phyloP scores from a whole-genome alignment of 2,329 filamentous ascomycete species.

The Aspergillus thermomutatus region DNA sequence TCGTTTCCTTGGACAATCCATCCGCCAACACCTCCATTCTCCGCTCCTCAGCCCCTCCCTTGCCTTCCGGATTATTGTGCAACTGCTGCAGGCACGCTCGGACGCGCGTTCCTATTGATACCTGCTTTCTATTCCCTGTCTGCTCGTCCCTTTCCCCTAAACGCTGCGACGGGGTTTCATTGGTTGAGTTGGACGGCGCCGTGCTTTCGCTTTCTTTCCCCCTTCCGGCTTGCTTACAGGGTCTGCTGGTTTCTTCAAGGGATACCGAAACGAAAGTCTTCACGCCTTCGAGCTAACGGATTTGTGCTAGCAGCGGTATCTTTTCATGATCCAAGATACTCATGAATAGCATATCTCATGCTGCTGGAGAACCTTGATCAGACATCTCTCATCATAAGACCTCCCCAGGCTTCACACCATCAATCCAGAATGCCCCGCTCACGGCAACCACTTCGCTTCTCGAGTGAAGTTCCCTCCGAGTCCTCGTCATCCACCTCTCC shows the following conservation, averaged over 20 bases:
- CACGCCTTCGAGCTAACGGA: background rate
- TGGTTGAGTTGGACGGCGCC: background rate
- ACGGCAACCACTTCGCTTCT: constrained; percentile 33
- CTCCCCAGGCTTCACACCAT: background rate
- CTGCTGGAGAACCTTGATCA: constrained; percentile 7
- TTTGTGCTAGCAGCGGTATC: background rate
- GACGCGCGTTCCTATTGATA: constrained; percentile 17
- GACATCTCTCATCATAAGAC: background rate
- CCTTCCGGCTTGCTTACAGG: background rate
- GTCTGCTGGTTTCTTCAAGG: background rate
- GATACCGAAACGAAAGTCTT: background rate
- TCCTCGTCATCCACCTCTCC: constrained; percentile 46
- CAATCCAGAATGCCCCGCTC: constrained; percentile 33
- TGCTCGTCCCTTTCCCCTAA: background rate
- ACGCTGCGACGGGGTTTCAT: background rate
- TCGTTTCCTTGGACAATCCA: background rate
- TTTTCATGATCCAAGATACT: background rate
- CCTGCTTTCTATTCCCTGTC: constrained; percentile 1
- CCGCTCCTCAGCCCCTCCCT: constrained; percentile 8
- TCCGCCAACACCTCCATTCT: background rate
- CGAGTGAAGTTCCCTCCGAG: constrained; percentile 41
- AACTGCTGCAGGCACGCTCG: constrained; percentile 14
- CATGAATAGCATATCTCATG: background rate
- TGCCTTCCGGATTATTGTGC: constrained; percentile 14
- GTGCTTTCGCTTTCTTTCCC: background rate